Base-by-base conservation (phyloP, 2,329 filamentous ascomycete species). In the Aplosporella prunicola region DNA sequence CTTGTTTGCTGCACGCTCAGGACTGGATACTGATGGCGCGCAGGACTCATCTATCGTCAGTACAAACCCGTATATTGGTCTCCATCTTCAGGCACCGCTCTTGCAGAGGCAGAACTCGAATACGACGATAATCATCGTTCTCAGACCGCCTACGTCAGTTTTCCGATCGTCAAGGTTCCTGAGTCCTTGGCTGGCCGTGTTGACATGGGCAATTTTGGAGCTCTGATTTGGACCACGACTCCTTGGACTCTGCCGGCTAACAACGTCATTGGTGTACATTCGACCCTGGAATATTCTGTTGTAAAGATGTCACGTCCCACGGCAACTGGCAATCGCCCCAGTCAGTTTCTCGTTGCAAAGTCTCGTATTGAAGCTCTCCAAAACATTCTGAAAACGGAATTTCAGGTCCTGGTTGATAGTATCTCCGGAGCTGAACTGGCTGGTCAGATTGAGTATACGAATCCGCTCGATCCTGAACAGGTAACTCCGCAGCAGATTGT, bases 161-260 rank as follows among this genome's bases (percentile, higher is more conserved):
- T 93, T 51, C 82, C 79, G 1, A 67, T 95, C 18, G 47, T 79
- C 16, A 51, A 52, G 31, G 50, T 62, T 6, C 59, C 48, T 5
- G 42, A 63, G 15, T 52, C 66, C 34, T 51, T 53, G 22, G 43
- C 51, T 3, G 46, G 61, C 2, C 51, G 60, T 0, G 45, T 46
- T 11, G 30, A 41, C 16, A 26, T 29, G 7, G 20, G 15, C 5
- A 56, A 73, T 15, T 18, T 95, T 9, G 81, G 72, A 55, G 85
- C 82, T n/a, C 72, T 91, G n/a, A 84, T 96, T 35, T 98, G 91
- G 91, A 98, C 91, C 2, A 98, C 91, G 0, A 98, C 91, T 1
- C 91, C 91, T 0, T 98, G 91, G 91, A 98, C 91, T 0, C 67
- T 98, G 5, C 89, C 91, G 0, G 88, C 89, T 2, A 98, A 98